A percentile compares a stretch with the other conserved stretches of the same genome.
phyloP scores from a whole-genome alignment of 345 rosid species.

The Salix suchowensis region DNA sequence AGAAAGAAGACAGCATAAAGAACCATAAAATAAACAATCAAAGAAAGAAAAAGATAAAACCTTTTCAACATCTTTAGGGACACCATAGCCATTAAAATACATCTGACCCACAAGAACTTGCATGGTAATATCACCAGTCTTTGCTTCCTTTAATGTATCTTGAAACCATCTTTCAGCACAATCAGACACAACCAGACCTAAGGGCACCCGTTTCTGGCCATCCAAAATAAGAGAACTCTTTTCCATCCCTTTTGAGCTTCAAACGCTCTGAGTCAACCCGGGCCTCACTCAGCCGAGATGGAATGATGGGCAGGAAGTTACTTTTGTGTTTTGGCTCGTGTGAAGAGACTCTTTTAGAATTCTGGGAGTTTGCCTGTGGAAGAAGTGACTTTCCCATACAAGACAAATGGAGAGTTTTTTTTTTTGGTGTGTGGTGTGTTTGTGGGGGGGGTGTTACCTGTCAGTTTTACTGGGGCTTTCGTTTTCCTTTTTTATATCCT shows the following conservation, averaged over 20 bases:
- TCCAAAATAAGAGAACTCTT: conserved; percentile 9
- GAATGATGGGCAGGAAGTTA: not conserved
- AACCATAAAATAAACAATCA: not conserved
- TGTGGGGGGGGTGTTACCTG: not conserved
- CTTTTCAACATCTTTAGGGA: conserved; percentile 66
- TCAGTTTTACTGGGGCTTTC: not conserved
- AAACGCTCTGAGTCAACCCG: conserved; percentile 27
- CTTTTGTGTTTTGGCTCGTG: conserved; percentile 28
- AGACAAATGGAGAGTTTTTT: not conserved
- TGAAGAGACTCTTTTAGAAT: conserved; percentile 42
- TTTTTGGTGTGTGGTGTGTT: no score
- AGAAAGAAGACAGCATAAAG: conserved; percentile 5
- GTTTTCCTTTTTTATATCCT: not conserved
- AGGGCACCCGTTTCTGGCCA: conserved; percentile 43
- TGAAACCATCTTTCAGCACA: conserved; percentile 72
- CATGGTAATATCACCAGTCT: conserved; percentile 66
- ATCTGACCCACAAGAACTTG: conserved; percentile 83
- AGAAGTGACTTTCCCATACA: conserved; percentile 62
- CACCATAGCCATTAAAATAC: conserved; percentile 75
- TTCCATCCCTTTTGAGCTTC: conserved; percentile 37
- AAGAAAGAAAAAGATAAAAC: conserved; percentile 13
- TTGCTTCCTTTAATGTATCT: conserved; percentile 71
- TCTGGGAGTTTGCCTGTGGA: conserved; percentile 39
- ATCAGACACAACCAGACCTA: conserved; percentile 61
- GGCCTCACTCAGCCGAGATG: conserved; percentile 21